A percentile compares a stretch with the other conserved stretches of the same genome.
phyloP scores from a whole-genome alignment of 371 early-diverging fungal genomes.

The Funneliformis caledonium region DNA sequence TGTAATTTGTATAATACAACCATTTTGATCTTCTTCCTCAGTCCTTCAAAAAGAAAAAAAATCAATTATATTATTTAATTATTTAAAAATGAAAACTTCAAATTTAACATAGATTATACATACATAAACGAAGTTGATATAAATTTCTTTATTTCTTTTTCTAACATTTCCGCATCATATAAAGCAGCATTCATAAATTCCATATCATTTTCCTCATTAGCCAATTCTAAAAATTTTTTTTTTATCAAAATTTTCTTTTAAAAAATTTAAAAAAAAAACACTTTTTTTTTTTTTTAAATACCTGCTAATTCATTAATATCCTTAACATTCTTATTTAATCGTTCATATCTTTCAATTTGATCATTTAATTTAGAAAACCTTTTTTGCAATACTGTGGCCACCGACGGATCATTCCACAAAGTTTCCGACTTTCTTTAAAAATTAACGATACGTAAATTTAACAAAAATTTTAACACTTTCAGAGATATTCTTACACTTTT shows the following conservation, averaged over 20 bases:
- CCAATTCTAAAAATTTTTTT: not conserved
- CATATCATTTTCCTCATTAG: conserved; percentile 21
- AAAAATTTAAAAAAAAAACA: not conserved
- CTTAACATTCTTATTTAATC: not conserved
- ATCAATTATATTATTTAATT: not conserved
- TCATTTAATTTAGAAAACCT: not conserved
- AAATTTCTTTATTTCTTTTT: not conserved
- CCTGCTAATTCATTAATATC: conserved; percentile 17
- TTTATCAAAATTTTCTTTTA: no score
- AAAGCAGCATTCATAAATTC: not conserved
- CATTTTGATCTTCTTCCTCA: conserved; percentile 27
- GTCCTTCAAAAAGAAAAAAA: not conserved
- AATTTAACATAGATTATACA: no score
- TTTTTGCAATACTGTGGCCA: not conserved
- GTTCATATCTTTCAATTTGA: conserved; percentile 21
- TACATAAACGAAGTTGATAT: conserved; percentile 18
- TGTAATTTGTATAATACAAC: conserved; percentile 15
- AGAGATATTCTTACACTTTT: not conserved
- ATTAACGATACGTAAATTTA: not conserved
- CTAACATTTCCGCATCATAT: not conserved
- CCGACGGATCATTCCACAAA: not conserved
- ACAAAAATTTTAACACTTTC: not conserved
- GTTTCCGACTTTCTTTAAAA: conserved; percentile 10
- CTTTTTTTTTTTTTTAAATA: not conserved
- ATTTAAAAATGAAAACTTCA: not conserved